Base-by-base conservation (phyloP, 257 asterid species). In the Verbascum thapsus region DNA sequence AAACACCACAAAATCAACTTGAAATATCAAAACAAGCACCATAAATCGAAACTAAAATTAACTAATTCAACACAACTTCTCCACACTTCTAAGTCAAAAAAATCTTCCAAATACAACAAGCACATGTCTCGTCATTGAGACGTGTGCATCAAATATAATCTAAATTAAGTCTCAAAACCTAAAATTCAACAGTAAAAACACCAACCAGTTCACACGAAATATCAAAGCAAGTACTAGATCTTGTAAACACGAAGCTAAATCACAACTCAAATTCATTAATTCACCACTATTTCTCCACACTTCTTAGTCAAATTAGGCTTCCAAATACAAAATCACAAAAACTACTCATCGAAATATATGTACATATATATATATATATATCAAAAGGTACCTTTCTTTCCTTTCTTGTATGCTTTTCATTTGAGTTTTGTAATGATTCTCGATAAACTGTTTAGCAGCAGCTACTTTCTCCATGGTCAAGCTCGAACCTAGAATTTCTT, bases 381-480 rank as follows among this genome's bases (percentile, higher is more conserved):
- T n/a, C 15, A 3, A 39, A 10, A 20, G 41, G 12, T 61, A 89
- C 97, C 97, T 83, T 48, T 90, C 88, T 58, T 90, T 90, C 61
- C 97, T 77, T 47, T 90, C 90, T 55, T 90, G 91, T 35, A 90
- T 78, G 82, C 79, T 90, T 76, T 83, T 90, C 95, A 80, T 90
- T 84, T 90, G 97, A 77, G 76, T 83, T 66, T 78, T 85, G 87
- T 90, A 87, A 83, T 90, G 97, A 78, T 87, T 90, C 80, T 90
- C 97, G 74, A 90, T 90, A 71, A 74, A 90, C 78, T 90, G 91
- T 70, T 90, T 90, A 0, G 97, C 97, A 50, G 97, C 97, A 26
- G 95, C 95, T 3, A 90, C 97, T 78, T 87, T 90, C 74, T 90
- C 97, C 88, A 90, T 86, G 43, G 97, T 90, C 66, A 78, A 74